phyloP scores from a whole-genome alignment of 257 asterid species.

The Scutellaria minor region DNA sequence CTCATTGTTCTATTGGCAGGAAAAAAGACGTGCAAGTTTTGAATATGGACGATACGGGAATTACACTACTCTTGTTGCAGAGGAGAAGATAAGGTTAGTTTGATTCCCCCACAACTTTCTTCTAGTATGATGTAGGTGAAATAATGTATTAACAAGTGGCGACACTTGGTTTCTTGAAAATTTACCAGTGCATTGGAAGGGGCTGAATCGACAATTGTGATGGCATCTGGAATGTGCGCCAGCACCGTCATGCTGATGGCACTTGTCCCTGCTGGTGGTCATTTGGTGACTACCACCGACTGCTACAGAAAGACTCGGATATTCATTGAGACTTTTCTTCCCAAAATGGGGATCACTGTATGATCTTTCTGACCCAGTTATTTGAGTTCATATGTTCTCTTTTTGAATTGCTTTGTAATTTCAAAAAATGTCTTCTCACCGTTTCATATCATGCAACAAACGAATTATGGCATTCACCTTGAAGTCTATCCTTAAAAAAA shows the following conservation, averaged over 20 bases:
- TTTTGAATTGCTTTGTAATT: constrained; percentile 18
- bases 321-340: constrained; percentile 81
- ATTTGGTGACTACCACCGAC: constrained; percentile 87
- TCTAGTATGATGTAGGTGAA: constrained; percentile 13
- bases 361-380: constrained; percentile 38
- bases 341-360: constrained; percentile 93
- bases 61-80: constrained; percentile 80
- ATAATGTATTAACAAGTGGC: constrained; percentile 16
- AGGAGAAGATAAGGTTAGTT: constrained; percentile 83
- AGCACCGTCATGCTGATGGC: constrained; percentile 87
- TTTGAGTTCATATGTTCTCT: constrained; percentile 15
- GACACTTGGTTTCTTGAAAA: constrained; percentile 31
- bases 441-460: not conserved
- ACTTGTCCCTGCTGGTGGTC: constrained; percentile 94
- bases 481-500: not conserved
- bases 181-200: constrained; percentile 91
- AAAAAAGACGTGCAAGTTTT: constrained; percentile 75
- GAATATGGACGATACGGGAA: constrained; percentile 96
- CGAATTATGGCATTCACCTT: not conserved
- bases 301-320: constrained; percentile 89
- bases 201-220: constrained; percentile 77
- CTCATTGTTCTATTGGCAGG: constrained; percentile 54
- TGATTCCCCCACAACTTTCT: constrained; percentile 8
- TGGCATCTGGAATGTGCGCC: constrained; percentile 96
- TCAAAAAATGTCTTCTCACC: constrained; percentile 14